phyloP scores from a whole-genome alignment of 768 basidiomycete genomes.

The Chalciporus pseudorubinellus region DNA sequence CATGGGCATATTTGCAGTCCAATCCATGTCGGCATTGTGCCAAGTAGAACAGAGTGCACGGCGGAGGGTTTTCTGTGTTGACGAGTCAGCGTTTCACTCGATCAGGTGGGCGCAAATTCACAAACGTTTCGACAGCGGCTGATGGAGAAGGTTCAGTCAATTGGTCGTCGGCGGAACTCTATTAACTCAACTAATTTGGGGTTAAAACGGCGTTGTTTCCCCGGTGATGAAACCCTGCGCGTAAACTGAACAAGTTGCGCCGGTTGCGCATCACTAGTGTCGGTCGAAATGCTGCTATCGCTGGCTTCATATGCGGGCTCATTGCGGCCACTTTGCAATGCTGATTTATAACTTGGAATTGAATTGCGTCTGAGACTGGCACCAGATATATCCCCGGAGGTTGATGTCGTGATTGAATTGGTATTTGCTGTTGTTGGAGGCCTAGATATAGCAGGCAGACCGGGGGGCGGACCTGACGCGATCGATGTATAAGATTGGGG shows the following conservation, averaged over 20 bases:
- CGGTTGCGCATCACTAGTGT: constrained; percentile 38
- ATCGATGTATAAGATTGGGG: constrained; percentile 26
- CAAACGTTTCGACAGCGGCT: constrained; percentile 65
- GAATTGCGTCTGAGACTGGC: constrained; percentile 19
- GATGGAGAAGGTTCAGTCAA: constrained; percentile 21
- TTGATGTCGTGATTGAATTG: constrained; percentile 11
- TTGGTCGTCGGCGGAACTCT: constrained; percentile 7
- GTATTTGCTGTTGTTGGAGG: background rate
- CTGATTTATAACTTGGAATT: constrained; percentile 44
- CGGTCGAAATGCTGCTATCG: constrained; percentile 45
- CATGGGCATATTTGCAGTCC: constrained; percentile 60
- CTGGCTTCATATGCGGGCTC: constrained; percentile 41
- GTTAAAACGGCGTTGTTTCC: constrained; percentile 43
- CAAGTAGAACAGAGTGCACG: constrained; percentile 66
- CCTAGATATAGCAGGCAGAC: constrained; percentile 20
- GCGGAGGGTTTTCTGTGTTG: constrained; percentile 52
- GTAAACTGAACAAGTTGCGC: constrained; percentile 27
- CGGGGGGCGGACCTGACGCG: constrained; percentile 25
- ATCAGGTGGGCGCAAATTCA: constrained; percentile 17
- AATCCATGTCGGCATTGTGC: constrained; percentile 57
- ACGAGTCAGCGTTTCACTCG: background rate
- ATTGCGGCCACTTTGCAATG: constrained; percentile 24
- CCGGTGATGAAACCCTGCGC: constrained; percentile 32
- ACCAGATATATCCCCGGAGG: constrained; percentile 13
- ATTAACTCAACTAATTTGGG: constrained; percentile 49